phyloP scores from a whole-genome alignment of 495 filamentous ascomycete species.

The Echria macrotheca region DNA sequence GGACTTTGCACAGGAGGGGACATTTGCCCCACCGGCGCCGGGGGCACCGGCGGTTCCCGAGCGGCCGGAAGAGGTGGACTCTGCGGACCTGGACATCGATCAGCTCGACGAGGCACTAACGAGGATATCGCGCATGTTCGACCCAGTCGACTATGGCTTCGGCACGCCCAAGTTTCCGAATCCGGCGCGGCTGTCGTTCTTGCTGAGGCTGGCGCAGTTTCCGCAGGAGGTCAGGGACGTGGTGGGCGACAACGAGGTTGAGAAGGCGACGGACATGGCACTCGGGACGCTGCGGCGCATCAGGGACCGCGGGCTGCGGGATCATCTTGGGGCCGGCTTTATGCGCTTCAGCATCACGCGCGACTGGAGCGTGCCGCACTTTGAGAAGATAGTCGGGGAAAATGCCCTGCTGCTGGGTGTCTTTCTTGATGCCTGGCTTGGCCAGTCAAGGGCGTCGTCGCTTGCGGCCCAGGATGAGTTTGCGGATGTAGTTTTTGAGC shows the following conservation, averaged over 20 bases:
- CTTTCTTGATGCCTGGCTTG: conserved; percentile 87
- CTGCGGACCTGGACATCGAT: conserved; percentile 73
- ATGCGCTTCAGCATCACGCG: conserved; percentile 83
- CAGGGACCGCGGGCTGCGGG: conserved; percentile 79
- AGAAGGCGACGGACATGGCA: conserved; percentile 73
- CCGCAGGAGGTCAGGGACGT: conserved; percentile 71
- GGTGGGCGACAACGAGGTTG: conserved; percentile 75
- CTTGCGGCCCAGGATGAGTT: conserved; percentile 46
- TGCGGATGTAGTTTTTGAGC: conserved; percentile 73
- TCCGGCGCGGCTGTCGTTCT: conserved; percentile 74
- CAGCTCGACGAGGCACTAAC: conserved; percentile 84
- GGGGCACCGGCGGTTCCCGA: not conserved
- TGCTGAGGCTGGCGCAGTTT: conserved; percentile 70
- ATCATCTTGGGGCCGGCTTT: conserved; percentile 88
- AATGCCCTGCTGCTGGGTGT: conserved; percentile 82
- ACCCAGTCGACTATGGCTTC: conserved; percentile 75
- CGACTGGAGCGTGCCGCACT: conserved; percentile 91
- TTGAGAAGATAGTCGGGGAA: conserved; percentile 98
- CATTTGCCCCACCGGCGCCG: conserved; percentile 30
- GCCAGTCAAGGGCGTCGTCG: conserved; percentile 16
- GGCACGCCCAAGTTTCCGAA: conserved; percentile 86
- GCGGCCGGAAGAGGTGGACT: not conserved
- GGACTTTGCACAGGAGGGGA: conserved; percentile 84
- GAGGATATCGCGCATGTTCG: conserved; percentile 73
- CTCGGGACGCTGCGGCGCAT: conserved; percentile 75